phyloP scores from a whole-genome alignment of 2,329 filamentous ascomycete species.

The Colletotrichum sp. region DNA sequence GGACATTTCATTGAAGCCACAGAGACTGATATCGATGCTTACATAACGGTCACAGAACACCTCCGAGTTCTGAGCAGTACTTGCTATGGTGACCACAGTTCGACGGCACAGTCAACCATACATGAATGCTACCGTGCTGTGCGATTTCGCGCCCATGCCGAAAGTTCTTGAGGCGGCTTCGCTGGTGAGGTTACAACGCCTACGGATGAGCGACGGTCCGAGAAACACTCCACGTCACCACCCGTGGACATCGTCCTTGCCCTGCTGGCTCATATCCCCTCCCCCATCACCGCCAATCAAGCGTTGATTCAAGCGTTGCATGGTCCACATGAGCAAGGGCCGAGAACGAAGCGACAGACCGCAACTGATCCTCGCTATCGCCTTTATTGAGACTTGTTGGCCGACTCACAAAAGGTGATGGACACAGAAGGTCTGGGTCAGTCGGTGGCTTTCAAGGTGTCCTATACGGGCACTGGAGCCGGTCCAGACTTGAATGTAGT shows the following conservation, averaged over 20 bases:
- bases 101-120: not conserved
- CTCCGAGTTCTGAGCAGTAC: not conserved
- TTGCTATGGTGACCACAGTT: not conserved
- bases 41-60: not conserved
- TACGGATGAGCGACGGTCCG: conserved; percentile 10
- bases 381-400: not conserved
- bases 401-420: not conserved
- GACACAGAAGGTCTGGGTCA: not conserved
- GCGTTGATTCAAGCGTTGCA: not conserved
- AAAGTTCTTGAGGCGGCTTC: not conserved
- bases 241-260: not conserved
- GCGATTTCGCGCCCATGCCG: not conserved
- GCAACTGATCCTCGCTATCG: not conserved
- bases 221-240: not conserved
- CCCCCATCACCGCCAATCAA: not conserved
- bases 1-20: not conserved
- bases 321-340: not conserved
- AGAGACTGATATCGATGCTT: not conserved
- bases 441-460: not conserved
- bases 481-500: not conserved
- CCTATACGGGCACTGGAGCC: not conserved
- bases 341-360: not conserved
- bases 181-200: conserved; percentile 12
- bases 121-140: not conserved
- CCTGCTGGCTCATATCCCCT: not conserved